phyloP scores from a whole-genome alignment of 768 basidiomycete genomes.

The Ephemerocybe angulata region DNA sequence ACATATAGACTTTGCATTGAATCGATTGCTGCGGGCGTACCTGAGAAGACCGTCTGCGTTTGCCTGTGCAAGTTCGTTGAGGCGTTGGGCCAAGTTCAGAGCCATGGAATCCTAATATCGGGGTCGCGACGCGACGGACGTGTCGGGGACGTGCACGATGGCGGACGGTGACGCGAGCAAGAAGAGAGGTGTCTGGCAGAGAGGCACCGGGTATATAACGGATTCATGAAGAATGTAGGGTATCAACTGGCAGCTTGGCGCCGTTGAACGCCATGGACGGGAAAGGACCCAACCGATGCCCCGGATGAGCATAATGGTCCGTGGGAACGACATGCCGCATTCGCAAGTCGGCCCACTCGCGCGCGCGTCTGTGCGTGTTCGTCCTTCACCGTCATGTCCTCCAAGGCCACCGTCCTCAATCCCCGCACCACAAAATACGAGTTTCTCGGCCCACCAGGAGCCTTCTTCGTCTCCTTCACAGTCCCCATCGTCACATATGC shows the following conservation, averaged over 20 bases:
- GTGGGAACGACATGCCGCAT: slow-evolving; percentile 7
- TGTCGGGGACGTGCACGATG: not conserved
- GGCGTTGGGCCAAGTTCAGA: slow-evolving; percentile 57
- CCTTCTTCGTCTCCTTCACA: slow-evolving; percentile 61
- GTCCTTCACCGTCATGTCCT: slow-evolving; percentile 23
- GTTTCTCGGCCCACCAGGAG: slow-evolving; percentile 80
- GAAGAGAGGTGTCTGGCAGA: too few species aligned
- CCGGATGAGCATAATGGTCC: slow-evolving; percentile 9
- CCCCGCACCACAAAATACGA: slow-evolving; percentile 74
- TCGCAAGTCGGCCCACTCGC: slow-evolving; percentile 11
- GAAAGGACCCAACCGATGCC: not conserved
- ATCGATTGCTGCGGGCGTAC: slow-evolving; percentile 32
- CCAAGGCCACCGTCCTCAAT: slow-evolving; percentile 39
- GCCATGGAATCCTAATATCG: slow-evolving; percentile 13
- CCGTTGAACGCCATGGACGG: not conserved
- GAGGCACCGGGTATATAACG: not conserved
- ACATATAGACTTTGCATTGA: not conserved
- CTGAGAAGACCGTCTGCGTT: slow-evolving; percentile 65
- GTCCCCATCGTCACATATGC: slow-evolving; percentile 72
- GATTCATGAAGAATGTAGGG: slow-evolving; percentile 2
- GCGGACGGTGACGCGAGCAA: not conserved
- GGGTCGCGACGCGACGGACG: slow-evolving; percentile 17
- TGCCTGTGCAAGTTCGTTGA: slow-evolving; percentile 65
- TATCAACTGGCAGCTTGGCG: too few species aligned
- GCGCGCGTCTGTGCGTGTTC: not conserved